Evolutionary conservation across 192 early-diverging fungal genomes (phyloP), one percentile per base, ranked within the genome.

Genomic region (Umbelopsis sp.): DNA sequence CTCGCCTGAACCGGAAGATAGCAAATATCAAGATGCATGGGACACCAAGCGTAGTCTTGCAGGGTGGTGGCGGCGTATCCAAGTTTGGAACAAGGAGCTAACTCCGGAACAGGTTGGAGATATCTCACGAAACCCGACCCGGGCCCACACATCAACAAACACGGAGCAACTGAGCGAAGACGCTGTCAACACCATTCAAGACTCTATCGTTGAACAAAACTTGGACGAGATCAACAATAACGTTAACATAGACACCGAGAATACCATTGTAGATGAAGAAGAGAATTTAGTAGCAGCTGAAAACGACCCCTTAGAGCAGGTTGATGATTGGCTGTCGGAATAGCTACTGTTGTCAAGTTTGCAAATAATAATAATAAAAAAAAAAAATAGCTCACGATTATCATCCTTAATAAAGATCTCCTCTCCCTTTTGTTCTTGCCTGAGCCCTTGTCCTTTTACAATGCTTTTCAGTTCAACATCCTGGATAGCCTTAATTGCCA

Each of bases 21-120:
- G 16, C 41, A 66, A 74, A 14, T 77, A 77, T 41, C 75, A 77
- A 53, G 75, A 74, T 32, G 22, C 65, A 26, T 81, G 79, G 79
- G 75, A 81, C 10, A 74, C 59, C 20, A 41, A 52, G 25, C 32
- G 51, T 43, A 66, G 52, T 68, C 62, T 80, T n/a, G 71, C 68
- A 49, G 74, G 70, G 10, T 50, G 49, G 25, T 70, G 66, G 54
- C 44, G 67, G 11, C 66, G 76, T 51, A 49, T 80, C 43, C 68
- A 56, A 36, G 50, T 76, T 5, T 80, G 79, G 79, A 71, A 80
- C 43, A 25, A 44, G 41, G 50, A 59, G 11, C 47, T 71, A 24
- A 36, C 21, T 45, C 31, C 62, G 14, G 69, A 71, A 31, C 56
- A 71, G 20, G 20, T 76, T 62, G 29, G 8, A 62, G 56, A 31